Base-by-base conservation (phyloP, 805 yeast genomes). In the Wickerhamomyces mucosus region DNA sequence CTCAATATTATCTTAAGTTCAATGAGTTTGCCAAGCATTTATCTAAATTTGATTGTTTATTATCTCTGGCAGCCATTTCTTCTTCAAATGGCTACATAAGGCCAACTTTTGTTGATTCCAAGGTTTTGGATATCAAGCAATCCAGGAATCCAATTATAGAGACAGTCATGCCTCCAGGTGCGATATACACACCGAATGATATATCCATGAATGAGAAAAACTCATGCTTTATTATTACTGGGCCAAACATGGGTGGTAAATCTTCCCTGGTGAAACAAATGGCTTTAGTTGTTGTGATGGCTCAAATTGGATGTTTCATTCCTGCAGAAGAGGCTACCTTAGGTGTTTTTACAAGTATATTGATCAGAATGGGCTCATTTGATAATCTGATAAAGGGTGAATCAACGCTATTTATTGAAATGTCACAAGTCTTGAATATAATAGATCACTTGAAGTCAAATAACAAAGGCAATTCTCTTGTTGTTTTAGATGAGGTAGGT, bases 201-300 rank as follows among this genome's bases (percentile, higher is more conserved):
- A 95, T 89, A 49, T 77, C 81, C 8, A 55, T 63, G 23, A 68
- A 72, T 32, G 69, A 63, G 9, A 47, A 52, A 3, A 61, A 72
- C 5, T 82, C 81, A 29, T 88, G 92, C 47, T 63, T 75, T 9
- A 79, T 92, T 13, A 85, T 92, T 21, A 88, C 96, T 0, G 96
- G 96, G 8, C 96, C 96, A 18, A 88, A 86, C 51, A 86, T 86
- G 96, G 96, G 96, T 36, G 96, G 96, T 46, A 86, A 86, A 55
- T 81, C 94, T 0, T 86, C 96, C 0, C 86, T 81, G 51, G 85
- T 86, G 30, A 69, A 95, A 40, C 94, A 86, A 46, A 70, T 83
- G 26, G 96, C 95, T 7, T 86, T 81, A 1, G 74, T 85, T 29
- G 77, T 88, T 3, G 62, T 86, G 31, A 68, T 86, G 82, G 83